Base-by-base conservation (phyloP, 768 basidiomycete species). In the Kwoniella mangroviensis region DNA sequence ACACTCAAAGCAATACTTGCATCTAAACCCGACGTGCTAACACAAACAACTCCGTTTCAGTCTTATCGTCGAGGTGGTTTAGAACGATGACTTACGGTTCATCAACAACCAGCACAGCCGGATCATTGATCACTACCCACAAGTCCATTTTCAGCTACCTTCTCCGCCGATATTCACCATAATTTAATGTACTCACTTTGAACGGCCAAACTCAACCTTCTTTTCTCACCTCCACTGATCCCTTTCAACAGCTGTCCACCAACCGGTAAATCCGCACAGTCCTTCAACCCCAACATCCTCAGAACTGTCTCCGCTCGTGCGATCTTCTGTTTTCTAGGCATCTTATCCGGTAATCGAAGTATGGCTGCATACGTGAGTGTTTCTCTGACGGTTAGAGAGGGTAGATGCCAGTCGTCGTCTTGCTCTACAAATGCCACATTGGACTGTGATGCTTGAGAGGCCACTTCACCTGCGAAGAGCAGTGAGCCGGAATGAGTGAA, bases 171-270 rank as follows among this genome's bases (percentile, higher is more conserved):
- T 28, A 28, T 28, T 28, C 28, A 28, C 28, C 28, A 28, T 28
- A 28, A 5, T 28, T 5, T 5, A 28, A 3, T 28, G 9, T 34
- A 7, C 78, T 72, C 64, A 78, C 79, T 85, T 74, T 87, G 83
- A 0, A 86, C 84, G 0, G 85, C 86, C 21, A 87, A 74, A 24
- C 84, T 85, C 10, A 87, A 75, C 40, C 86, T 79, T 1, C 86
- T 75, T 75, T 87, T 87, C 72, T 87, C 86, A n/a, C 86, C 86
- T 5, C 86, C 86, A 11, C 82, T 83, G 43, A 87, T 87, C 1
- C 86, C 86, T 73, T 85, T 83, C 21, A 77, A 59, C 15, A 85
- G 67, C 54, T 83, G 83, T 1, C 86, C 86, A 24, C 86, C 86
- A 40, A 87, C 85, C 22, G 85, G 81, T 21, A 84, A 80, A 69